Base-by-base conservation (phyloP, 192 early-diverging fungal species). In the Backusella australiensis region DNA sequence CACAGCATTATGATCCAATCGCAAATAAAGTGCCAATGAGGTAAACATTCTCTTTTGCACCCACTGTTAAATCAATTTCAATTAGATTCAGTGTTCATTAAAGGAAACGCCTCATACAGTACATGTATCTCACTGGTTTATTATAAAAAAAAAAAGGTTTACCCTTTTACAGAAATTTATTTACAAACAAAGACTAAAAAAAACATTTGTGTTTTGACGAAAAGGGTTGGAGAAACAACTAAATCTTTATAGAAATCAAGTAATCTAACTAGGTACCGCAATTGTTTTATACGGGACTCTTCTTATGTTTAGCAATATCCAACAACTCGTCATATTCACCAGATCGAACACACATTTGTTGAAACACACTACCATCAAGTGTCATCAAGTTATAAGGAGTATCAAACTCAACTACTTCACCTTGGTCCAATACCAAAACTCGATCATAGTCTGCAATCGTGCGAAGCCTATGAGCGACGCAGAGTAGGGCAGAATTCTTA, bases 391-490 rank as follows among this genome's bases (percentile, higher is more conserved):
- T 84, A 26, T 84, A 77, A 1, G 96, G 96, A 35, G 89, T 88
- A 77, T 94, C 96, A 88, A 89, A 95, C 77, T 98, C 96, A 7
- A 89, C 89, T 4, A 97, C 77, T 11, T 67, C 34, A 11, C 96
- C 96, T 32, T 87, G 85, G 77, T 94, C 93, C 77, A 95, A 72
- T 9, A 97, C 95, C 69, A 96, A 75, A 34, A 97, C 88, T 19
- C 90, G 86, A 80, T 97, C 95, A 76, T 95, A 96, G 78, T 93
- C 93, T 8, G 91, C 91, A 52, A 97, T 89, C 0, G 96, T 96
- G 69, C 90, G 85, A 69, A 96, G 78, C 46, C 96, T 89, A 78
- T 98, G 97, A 7, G 97, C 97, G 79, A 99, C 94, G 67, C 90
- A 92, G 29, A 99, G 78, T 39, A 99, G 78, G 0, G 97, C 94